Conservation (phyloP, 2,329 filamentous ascomycete genomes). For the Calonectria multiphialidica region DNA sequence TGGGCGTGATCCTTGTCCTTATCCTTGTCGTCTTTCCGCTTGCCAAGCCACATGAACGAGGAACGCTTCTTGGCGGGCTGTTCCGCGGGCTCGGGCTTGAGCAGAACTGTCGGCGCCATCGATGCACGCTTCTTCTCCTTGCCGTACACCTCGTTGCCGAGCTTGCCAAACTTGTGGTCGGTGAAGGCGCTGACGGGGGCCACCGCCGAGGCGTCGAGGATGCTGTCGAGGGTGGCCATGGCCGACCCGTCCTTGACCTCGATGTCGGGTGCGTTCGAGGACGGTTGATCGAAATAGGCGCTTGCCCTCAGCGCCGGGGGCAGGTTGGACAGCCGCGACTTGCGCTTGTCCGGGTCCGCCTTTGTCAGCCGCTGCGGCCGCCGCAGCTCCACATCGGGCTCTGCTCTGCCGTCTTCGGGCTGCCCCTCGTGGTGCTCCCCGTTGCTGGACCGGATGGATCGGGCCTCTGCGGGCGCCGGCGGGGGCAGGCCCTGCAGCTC, state of each 20-base stretch:
- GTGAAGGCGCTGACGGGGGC: conserved; percentile 94
- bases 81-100: conserved; percentile 37
- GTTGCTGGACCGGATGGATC: conserved; percentile 33
- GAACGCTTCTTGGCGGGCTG: conserved; percentile 58
- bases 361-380: conserved; percentile 50
- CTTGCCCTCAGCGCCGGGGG: conserved; percentile 92
- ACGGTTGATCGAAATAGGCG: conserved; percentile 85
- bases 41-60: conserved; percentile 63
- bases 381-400: conserved; percentile 39
- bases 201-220: conserved; percentile 88
- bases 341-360: conserved; percentile 47
- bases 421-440: conserved; percentile 25
- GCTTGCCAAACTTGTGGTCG: conserved; percentile 84
- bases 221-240: conserved; percentile 88
- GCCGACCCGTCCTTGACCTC: conserved; percentile 83
- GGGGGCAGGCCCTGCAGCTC: conserved; percentile 33
- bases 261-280: conserved; percentile 59
- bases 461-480: conserved; percentile 26
- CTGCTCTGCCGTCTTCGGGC: conserved; percentile 32
- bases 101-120: conserved; percentile 42
- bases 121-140: conserved; percentile 64
- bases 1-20: conserved; percentile 41
- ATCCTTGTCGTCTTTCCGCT: conserved; percentile 48
- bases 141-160: conserved; percentile 82
- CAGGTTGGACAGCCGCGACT: conserved; percentile 59